Base-by-base conservation (phyloP, 2,329 filamentous ascomycete species). In the Lachnellula subtilissima region DNA sequence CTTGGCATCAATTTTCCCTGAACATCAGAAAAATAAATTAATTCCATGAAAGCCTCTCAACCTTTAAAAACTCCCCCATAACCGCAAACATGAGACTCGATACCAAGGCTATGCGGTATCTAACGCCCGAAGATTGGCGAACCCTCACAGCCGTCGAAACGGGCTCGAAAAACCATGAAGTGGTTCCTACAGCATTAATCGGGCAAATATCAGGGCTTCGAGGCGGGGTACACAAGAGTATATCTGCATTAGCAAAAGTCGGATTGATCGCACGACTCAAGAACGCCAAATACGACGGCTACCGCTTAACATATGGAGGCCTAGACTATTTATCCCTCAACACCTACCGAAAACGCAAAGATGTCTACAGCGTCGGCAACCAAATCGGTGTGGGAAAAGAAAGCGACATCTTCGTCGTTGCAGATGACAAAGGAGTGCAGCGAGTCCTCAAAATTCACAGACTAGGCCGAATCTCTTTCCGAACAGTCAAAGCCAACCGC, bases 261-360 rank as follows among this genome's bases (percentile, higher is more conserved):
- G 90, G 90, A 58, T 81, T 99, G 66, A 96, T 99, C 67, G 91
- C 89, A 46, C 89, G 89, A 65, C 85, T 96, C 65, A 96, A 96
- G 74, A 96, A 97, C 72, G 90, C 93, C 61, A 93, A 91, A 73
- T 99, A 99, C 75, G 94, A 99, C 69, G 94, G 94, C 59, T 99
- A 99, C 75, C 86, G 95, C 52, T 81, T 99, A 53, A 96, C 93
- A 6, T 99, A 99, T 71, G 94, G 94, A 66, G 94, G 94, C 2
- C 85, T 97, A 48, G 94, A 99, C 76, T 99, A 99, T 73, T 85
- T 99, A n/a, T 91, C 94, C 15, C 81, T 99, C 53, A 91, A 97
- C 74, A 86, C 91, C 0, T 87, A 97, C 71, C 87, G 92, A 56
- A 88, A 89, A 66, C 80, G 85, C 62, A 87, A 88, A 65, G 83